A percentile compares a stretch with the other conserved stretches of the same genome.
phyloP scores from a whole-genome alignment of 2,329 filamentous ascomycete species.

The Hypoxylon sp. region DNA sequence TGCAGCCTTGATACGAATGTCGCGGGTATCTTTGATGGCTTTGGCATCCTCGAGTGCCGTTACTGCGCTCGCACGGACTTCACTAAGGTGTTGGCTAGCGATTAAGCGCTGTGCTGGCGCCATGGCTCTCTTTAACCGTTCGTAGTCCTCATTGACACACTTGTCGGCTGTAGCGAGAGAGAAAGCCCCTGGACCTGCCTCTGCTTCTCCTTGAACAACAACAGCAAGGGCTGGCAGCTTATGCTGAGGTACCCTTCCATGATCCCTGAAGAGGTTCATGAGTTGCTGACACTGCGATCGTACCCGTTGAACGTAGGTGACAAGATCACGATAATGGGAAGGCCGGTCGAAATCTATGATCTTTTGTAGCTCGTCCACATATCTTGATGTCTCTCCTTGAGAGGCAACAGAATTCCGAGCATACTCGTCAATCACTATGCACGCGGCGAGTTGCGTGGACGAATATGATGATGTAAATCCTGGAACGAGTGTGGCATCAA shows the following conservation, averaged over 20 bases:
- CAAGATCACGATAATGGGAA: slow-evolving; percentile 86
- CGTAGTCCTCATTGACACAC: slow-evolving; percentile 86
- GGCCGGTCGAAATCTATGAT: slow-evolving; percentile 88
- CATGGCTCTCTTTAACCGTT: slow-evolving; percentile 88
- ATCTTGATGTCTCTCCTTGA: slow-evolving; percentile 68
- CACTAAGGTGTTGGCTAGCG: slow-evolving; percentile 81
- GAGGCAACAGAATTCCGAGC: slow-evolving; percentile 69
- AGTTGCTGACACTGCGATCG: slow-evolving; percentile 92
- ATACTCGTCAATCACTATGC: slow-evolving; percentile 90
- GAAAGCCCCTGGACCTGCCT: slow-evolving; percentile 93
- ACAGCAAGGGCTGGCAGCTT: slow-evolving; percentile 87
- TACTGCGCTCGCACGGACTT: slow-evolving; percentile 78
- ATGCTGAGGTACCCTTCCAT: slow-evolving; percentile 81
- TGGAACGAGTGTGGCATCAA: slow-evolving; percentile 74
- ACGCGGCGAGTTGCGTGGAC: slow-evolving; percentile 86
- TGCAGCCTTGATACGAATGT: slow-evolving; percentile 87
- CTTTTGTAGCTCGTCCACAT: slow-evolving; percentile 74
- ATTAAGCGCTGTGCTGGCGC: slow-evolving; percentile 89
- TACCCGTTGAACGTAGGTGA: slow-evolving; percentile 89
- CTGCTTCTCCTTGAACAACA: slow-evolving; percentile 91
- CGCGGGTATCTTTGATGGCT: slow-evolving; percentile 81
- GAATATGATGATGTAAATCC: slow-evolving; percentile 80
- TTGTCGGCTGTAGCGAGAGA: slow-evolving; percentile 89
- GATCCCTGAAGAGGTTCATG: slow-evolving; percentile 90
- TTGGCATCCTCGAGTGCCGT: slow-evolving; percentile 84